Evolutionary conservation across 2,329 filamentous ascomycete genomes (phyloP), one percentile per base, ranked within the genome.

Genomic region (Xenosphaeropsis pyriputrescens): DNA sequence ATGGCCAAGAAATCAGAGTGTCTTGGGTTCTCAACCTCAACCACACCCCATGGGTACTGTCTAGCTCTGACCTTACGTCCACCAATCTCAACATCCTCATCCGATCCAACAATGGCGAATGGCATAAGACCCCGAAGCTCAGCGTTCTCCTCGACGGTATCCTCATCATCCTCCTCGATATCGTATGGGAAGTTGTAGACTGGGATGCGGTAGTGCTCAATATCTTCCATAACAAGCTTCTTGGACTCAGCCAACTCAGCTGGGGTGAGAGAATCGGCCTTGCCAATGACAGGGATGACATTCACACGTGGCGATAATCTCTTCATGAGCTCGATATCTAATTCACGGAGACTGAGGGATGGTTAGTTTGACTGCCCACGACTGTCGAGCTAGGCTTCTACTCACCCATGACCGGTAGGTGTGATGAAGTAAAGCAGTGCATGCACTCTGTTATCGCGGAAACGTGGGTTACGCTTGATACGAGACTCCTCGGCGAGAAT

Each of bases 101-200:
- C 91, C 7, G 88, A 95, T 40, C 91, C 91, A 50, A 98, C 91
- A 62, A 98, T 98, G 50, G 91, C 91, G 54, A 98, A 98, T 18
- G 91, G 91, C 91, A 98, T 98, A 50, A 98, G 72, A 35, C 91
- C 88, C 59, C 91, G 77, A 43, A 98, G 77, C 67, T 98, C 91
- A 41, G 91, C 91, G 54, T 98, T 98, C 68, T 98, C 91, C 66
- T 98, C 91, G 15, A 98, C 89, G 1, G 91, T 98, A 57, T 98
- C 91, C 67, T 98, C 91, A 50, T 98, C 91, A 53, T 98, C 91
- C 69, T 98, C 91, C 64, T 98, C 91, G 44, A 98, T 93, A 53
- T 98, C 91, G 68, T 98, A 98, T 36, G 91, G 91, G 72, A 98
- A 98, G 75, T 98, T 98, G 75, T 98, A 98, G 48, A 98, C 89